Percentiles rank a stretch among this genome's conserved stretches.
Evolutionary conservation across 805 yeast species (phyloP).

Genomic region (Starmerella stellata): DNA sequence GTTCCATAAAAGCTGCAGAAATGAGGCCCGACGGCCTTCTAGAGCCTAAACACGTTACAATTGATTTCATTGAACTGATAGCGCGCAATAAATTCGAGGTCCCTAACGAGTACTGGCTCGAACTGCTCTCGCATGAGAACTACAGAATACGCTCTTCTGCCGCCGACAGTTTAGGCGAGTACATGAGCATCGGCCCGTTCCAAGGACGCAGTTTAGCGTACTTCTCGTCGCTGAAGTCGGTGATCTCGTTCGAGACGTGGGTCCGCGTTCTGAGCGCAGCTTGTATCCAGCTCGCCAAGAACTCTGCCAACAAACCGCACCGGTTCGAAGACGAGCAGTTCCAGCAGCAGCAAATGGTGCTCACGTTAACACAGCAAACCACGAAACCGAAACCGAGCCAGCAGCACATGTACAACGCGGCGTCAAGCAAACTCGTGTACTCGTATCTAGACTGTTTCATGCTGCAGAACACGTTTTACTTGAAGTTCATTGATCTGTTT

Average conservation of each 20-base stretch:
- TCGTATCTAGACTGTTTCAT: slow-evolving; percentile 11
- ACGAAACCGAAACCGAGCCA: background rate
- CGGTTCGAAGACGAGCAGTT: slow-evolving; percentile 2
- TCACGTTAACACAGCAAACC: slow-evolving; percentile 2
- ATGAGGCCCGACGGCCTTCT: too few species aligned
- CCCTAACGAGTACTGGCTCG: slow-evolving; percentile 1
- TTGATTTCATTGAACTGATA: background rate
- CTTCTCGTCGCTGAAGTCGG: slow-evolving; percentile 1
- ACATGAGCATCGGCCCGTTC: slow-evolving; percentile 4
- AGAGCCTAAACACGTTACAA: too few species aligned
- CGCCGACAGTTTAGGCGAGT: slow-evolving; percentile 5
- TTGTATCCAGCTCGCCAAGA: slow-evolving; percentile 3
- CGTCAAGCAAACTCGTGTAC: background rate
- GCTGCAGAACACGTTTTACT: slow-evolving; percentile 12
- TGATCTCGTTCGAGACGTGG: slow-evolving; percentile 4
- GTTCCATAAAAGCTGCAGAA: too few species aligned
- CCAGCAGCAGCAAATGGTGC: slow-evolving; percentile 2
- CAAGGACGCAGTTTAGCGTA: slow-evolving; percentile 6
- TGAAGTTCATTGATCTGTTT: slow-evolving; percentile 51
- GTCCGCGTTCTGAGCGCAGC: slow-evolving; percentile 3
- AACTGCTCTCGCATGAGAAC: slow-evolving; percentile 1
- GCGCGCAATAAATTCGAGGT: background rate
- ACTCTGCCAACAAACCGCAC: background rate
- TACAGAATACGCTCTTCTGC: slow-evolving; percentile 5
- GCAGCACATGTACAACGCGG: background rate